Evolutionary conservation across 305 asterid species (phyloP).

Genomic region (Plantago rigida): DNA sequence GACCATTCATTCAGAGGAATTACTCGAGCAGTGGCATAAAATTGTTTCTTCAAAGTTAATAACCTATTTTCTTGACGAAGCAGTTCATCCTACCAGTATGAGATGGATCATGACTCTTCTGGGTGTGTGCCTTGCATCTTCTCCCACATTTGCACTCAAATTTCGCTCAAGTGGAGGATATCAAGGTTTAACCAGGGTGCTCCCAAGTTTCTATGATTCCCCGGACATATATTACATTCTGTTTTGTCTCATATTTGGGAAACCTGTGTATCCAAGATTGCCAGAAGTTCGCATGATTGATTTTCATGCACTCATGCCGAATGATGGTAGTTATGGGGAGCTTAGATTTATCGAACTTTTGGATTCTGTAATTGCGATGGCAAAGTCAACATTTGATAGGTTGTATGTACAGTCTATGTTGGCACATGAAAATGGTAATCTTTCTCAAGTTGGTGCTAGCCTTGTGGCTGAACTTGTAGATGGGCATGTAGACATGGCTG

Average conservation of each 20-base stretch:
- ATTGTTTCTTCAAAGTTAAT: slow-evolving; percentile 85
- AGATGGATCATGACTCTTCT: slow-evolving; percentile 99
- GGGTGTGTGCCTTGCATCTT: slow-evolving; percentile 92
- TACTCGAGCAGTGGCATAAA: slow-evolving; percentile 99
- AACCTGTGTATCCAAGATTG: slow-evolving; percentile 94
- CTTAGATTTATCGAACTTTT: slow-evolving; percentile 76
- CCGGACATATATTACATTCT: slow-evolving; percentile 95
- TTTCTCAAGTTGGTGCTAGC: slow-evolving; percentile 92
- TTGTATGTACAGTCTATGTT: slow-evolving; percentile 71
- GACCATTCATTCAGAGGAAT: slow-evolving; percentile 85
- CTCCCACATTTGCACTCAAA: slow-evolving; percentile 87
- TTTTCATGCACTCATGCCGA: slow-evolving; percentile 95
- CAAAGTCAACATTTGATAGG: slow-evolving; percentile 94
- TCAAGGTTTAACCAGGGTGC: slow-evolving; percentile 90
- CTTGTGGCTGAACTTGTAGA: slow-evolving; percentile 93
- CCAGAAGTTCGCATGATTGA: slow-evolving; percentile 99
- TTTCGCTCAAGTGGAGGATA: slow-evolving; percentile 97
- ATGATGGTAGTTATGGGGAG: slow-evolving; percentile 65
- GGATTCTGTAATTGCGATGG: slow-evolving; percentile 95
- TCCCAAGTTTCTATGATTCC: slow-evolving; percentile 92
- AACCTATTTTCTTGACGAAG: slow-evolving; percentile 92
- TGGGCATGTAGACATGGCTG: slow-evolving; percentile 71
- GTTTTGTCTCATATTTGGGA: slow-evolving; percentile 93
- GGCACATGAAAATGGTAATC: slow-evolving; percentile 78
- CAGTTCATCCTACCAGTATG: slow-evolving; percentile 99